These are phyloP conservation scores for Mycena venus DNA, from an alignment of 768 basidiomycete species.

Conservation along the genomic window DNA sequence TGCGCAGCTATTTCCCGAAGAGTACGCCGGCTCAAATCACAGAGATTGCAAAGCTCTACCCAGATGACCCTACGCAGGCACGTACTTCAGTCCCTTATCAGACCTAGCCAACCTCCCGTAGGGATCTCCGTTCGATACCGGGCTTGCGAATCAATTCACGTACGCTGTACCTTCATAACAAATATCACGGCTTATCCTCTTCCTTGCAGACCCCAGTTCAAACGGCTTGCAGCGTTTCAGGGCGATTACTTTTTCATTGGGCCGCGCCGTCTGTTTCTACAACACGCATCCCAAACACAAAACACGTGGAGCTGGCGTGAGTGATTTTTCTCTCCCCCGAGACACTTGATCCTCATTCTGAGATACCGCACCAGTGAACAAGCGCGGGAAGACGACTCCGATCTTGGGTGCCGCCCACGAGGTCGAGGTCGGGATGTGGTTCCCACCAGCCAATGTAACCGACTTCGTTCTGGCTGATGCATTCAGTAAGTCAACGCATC, in stretches of 20 bases:
- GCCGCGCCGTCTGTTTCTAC: slow-evolving; percentile 43
- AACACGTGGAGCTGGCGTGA: slow-evolving; percentile 44
- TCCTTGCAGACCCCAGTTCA: slow-evolving; percentile 42
- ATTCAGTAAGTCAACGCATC: neutral
- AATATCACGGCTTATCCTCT: neutral
- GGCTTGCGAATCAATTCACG: slow-evolving; percentile 33
- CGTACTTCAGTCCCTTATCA: neutral
- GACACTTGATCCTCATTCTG: neutral
- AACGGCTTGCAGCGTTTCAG: slow-evolving; percentile 40
- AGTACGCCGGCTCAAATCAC: slow-evolving; percentile 23
- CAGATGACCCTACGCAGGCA: slow-evolving; percentile 28
- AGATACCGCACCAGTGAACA: slow-evolving; percentile 1
- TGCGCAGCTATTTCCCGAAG: slow-evolving; percentile 20
- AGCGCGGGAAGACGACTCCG: slow-evolving; percentile 11
- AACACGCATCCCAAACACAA: slow-evolving; percentile 37
- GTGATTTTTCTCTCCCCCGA: neutral
- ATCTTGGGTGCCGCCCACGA: slow-evolving; percentile 35
- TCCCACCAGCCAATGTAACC: neutral
- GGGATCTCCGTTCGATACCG: slow-evolving; percentile 36
- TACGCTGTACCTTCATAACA: neutral
- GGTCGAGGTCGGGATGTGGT: slow-evolving; percentile 19
- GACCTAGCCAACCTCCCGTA: neutral
- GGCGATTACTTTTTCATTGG: slow-evolving; percentile 36
- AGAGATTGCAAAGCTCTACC: slow-evolving; percentile 15
- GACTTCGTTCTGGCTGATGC: neutral